Conservation (phyloP, 352 stramenopile genomes). For the Pythium myriotylum region DNA sequence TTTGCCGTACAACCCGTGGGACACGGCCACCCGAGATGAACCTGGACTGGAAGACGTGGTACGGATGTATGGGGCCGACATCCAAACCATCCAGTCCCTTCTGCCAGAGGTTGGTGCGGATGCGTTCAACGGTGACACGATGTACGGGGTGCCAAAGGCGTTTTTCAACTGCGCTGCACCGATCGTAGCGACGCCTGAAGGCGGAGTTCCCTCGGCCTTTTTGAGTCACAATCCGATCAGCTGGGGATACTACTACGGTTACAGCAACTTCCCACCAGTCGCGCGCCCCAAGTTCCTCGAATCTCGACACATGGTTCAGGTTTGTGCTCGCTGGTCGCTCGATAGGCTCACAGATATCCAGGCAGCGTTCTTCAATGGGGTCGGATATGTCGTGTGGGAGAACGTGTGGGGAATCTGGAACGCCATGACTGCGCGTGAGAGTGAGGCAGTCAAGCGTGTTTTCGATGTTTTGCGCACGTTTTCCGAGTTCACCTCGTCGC, state of each 20-base stretch:
- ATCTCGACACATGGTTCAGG: slow-evolving; percentile 78
- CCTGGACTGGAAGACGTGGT: slow-evolving; percentile 48
- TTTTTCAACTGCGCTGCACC: slow-evolving; percentile 80
- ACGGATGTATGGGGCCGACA: slow-evolving; percentile 77
- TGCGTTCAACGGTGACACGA: slow-evolving; percentile 89
- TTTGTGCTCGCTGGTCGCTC: slow-evolving; percentile 85
- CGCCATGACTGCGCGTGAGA: slow-evolving; percentile 71
- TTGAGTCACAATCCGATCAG: slow-evolving; percentile 75
- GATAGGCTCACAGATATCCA: slow-evolving; percentile 64
- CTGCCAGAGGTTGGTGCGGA: slow-evolving; percentile 52
- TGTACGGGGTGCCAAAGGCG: slow-evolving; percentile 80
- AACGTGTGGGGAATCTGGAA: slow-evolving; percentile 92
- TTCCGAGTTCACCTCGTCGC: slow-evolving; percentile 41
- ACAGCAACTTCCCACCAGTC: slow-evolving; percentile 67
- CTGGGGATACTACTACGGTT: slow-evolving; percentile 82
- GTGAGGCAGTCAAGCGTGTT: slow-evolving; percentile 56
- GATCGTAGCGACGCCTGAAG: slow-evolving; percentile 61
- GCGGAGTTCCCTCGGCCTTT: slow-evolving; percentile 64
- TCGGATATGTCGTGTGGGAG: slow-evolving; percentile 88
- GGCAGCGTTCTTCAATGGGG: slow-evolving; percentile 82
- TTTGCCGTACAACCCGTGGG: slow-evolving; percentile 88
- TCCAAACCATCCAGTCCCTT: slow-evolving; percentile 49
- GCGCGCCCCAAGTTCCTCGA: slow-evolving; percentile 81
- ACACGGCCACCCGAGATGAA: slow-evolving; percentile 68
- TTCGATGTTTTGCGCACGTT: slow-evolving; percentile 74